A percentile compares a stretch with the other conserved stretches of the same genome.
Conservation (phyloP, 2,329 filamentous ascomycete species). For the Drechmeria coniospora region DNA sequence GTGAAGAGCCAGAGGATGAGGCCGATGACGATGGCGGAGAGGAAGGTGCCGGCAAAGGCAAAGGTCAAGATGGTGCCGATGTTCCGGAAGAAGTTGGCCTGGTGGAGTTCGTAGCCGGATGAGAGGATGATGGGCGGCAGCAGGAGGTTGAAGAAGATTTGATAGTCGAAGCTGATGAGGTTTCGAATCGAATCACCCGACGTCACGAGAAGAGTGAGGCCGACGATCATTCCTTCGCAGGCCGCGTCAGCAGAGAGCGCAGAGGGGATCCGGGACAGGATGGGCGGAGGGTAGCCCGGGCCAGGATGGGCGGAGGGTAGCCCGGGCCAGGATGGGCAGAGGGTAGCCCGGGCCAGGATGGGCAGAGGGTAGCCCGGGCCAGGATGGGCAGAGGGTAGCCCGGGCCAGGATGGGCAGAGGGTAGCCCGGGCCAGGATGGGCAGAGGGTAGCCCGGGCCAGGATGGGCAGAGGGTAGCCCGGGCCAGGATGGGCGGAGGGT, state of each 20-base stretch:
- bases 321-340: too few species aligned
- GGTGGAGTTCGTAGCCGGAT: conserved; percentile 92
- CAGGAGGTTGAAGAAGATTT: conserved; percentile 98
- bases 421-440: too few species aligned
- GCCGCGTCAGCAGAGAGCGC: too few species aligned
- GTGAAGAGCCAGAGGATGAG: conserved; percentile 82
- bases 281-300: conserved; percentile 1
- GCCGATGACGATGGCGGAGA: conserved; percentile 90
- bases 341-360: too few species aligned
- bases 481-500: too few species aligned
- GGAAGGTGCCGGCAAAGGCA: conserved; percentile 91
- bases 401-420: too few species aligned
- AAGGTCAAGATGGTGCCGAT: conserved; percentile 96
- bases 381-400: too few species aligned
- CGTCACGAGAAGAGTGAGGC: conserved; percentile 69
- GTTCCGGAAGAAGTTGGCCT: conserved; percentile 98
- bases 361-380: too few species aligned
- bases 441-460: too few species aligned
- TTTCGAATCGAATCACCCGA: conserved; percentile 73
- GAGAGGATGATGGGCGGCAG: conserved; percentile 97
- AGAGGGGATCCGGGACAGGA: too few species aligned
- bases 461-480: too few species aligned
- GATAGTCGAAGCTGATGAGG: conserved; percentile 92
- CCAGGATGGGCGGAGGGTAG: too few species aligned
- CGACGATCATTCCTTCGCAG: conserved; percentile 98